A percentile compares a stretch with the other conserved stretches of the same genome.
Conservation (phyloP, 352 stramenopile genomes). For the Phytophthora tentaculata region DNA sequence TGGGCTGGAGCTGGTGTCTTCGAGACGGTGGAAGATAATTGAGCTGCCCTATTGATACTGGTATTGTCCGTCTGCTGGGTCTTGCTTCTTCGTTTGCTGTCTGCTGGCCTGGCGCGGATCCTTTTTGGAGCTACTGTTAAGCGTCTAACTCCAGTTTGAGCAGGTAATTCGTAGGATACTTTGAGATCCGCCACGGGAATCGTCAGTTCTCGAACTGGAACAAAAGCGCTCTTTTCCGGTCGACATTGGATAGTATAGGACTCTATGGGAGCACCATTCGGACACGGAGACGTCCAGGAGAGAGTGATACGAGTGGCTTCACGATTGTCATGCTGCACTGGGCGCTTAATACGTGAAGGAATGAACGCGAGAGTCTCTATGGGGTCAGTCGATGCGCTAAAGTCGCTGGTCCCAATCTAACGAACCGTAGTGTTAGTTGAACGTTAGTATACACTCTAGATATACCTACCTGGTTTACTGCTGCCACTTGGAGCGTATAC, state of each 20-base stretch:
- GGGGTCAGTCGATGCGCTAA: conserved; percentile 46
- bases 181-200: conserved; percentile 41
- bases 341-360: conserved; percentile 53
- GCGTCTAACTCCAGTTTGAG: background rate
- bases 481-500: conserved; percentile 56
- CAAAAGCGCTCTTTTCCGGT: conserved; percentile 57
- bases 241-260: conserved; percentile 64
- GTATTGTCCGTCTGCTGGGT: background rate
- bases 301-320: conserved; percentile 51
- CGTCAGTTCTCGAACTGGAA: conserved; percentile 39
- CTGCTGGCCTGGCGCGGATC: background rate
- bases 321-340: conserved; percentile 43
- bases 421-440: conserved; percentile 6
- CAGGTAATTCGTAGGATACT: background rate
- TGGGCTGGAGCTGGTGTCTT: background rate
- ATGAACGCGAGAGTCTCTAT: conserved; percentile 72
- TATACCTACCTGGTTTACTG: conserved; percentile 54
- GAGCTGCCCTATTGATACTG: background rate
- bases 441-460: background rate
- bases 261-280: conserved; percentile 63
- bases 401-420: conserved; percentile 58
- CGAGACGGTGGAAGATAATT: background rate
- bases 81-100: background rate
- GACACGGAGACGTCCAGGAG: conserved; percentile 51
- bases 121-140: conserved; percentile 1